Conservation (phyloP, 495 filamentous ascomycete species). For the Aspergillus avenaceus region DNA sequence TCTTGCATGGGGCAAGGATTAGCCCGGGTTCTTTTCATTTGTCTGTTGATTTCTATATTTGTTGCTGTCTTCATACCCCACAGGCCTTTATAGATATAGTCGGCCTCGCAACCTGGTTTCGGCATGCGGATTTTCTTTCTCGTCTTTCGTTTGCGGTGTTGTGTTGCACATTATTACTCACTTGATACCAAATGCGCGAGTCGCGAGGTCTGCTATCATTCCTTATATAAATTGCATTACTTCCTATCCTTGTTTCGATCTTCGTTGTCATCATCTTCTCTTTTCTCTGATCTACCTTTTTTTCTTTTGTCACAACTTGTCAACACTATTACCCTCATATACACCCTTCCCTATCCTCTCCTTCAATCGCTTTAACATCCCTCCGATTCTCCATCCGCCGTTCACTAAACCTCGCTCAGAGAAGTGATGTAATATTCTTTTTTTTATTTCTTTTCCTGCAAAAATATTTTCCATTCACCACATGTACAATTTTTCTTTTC, state of each 20-base stretch:
- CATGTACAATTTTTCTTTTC: slow-evolving; percentile 18
- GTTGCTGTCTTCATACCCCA: slow-evolving; percentile 37
- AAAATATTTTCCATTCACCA: slow-evolving; percentile 13
- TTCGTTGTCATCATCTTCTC: slow-evolving; percentile 13
- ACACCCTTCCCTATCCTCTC: slow-evolving; percentile 15
- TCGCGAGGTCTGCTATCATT: slow-evolving; percentile 28
- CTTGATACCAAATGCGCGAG: slow-evolving; percentile 39
- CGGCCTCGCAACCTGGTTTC: slow-evolving; percentile 38
- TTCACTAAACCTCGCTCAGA: slow-evolving; percentile 4
- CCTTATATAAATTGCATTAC: slow-evolving; percentile 21
- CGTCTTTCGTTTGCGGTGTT: slow-evolving; percentile 22
- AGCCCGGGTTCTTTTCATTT: slow-evolving; percentile 22
- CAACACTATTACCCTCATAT: slow-evolving; percentile 10
- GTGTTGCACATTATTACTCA: slow-evolving; percentile 21
- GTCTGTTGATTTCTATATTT: slow-evolving; percentile 10
- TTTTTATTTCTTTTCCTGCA: slow-evolving; percentile 10
- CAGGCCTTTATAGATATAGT: slow-evolving; percentile 40
- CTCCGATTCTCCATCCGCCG: slow-evolving; percentile 1
- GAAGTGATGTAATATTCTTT: slow-evolving; percentile 11
- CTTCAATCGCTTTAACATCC: slow-evolving; percentile 5
- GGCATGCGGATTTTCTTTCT: slow-evolving; percentile 18
- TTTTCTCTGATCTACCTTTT: slow-evolving; percentile 20
- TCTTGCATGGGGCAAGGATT: slow-evolving; percentile 19
- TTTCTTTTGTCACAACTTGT: slow-evolving; percentile 30
- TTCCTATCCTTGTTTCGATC: slow-evolving; percentile 9